phyloP scores from a whole-genome alignment of 192 early-diverging fungal species.

The Umbelopsis vinacea region DNA sequence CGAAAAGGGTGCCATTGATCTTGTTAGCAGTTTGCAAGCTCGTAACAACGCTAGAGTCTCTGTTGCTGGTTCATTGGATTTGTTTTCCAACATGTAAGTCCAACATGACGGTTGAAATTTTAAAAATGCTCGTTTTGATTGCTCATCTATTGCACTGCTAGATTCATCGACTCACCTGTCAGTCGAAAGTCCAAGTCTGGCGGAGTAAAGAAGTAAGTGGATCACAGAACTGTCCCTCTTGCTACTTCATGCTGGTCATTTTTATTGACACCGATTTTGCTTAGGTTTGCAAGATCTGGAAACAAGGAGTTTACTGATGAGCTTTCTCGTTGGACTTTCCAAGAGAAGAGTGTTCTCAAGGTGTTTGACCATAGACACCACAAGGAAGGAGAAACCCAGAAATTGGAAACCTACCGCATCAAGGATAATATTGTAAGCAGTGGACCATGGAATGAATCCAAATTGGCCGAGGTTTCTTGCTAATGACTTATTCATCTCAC shows the following conservation, averaged over 20 bases:
- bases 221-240: neutral
- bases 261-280: too few species aligned
- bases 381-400: constrained; percentile 64
- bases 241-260: too few species aligned
- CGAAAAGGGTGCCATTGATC: constrained; percentile 52
- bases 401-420: constrained; percentile 87
- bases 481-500: constrained; percentile 13
- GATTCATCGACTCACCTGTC: constrained; percentile 25
- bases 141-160: neutral
- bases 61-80: constrained; percentile 78
- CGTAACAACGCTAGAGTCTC: constrained; percentile 86
- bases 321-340: constrained; percentile 87
- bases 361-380: constrained; percentile 70
- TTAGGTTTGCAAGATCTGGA: constrained; percentile 45
- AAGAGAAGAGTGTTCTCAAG: constrained; percentile 87
- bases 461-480: neutral
- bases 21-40: constrained; percentile 89
- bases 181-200: neutral
- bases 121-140: neutral
- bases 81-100: constrained; percentile 81
- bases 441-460: neutral
- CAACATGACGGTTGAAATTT: neutral
- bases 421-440: constrained; percentile 82
- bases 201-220: constrained; percentile 3
- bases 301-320: constrained; percentile 80